Base-by-base conservation (phyloP, 2,329 filamentous ascomycete genomes). In the Ramularia endophylla region DNA sequence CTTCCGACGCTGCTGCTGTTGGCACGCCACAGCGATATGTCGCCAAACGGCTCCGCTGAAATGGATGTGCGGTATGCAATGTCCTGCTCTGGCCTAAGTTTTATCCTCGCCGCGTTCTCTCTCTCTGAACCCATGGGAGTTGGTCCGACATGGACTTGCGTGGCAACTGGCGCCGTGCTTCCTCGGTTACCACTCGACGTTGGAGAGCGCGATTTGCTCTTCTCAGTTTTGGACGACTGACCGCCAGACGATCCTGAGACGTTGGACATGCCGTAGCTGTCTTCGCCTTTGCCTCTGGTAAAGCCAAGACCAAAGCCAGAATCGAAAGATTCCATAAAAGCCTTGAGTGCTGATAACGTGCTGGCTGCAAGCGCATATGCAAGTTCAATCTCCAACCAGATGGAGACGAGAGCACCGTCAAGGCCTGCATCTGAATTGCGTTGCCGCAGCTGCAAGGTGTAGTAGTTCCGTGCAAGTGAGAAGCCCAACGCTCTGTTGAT, bases 281-380 rank as follows among this genome's bases (percentile, higher is more conserved):
- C 49, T 3, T 59, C 57, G 19, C 46, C 51, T 39, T 53, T 57
- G 16, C 54, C 52, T 13, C 58, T 48, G 3, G 55, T 52, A 38
- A 60, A 56, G 0, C 53, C 59, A 11, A 60, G 48, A 5, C 58
- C 59, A 25, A 65, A 67, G n/a, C 65, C 60, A 12, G 63, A 65
- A 43, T 63, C 65, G 54, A 68, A 67, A 35, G 57, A 59, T 19
- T 64, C 58, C 11, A 67, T 63, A 41, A 68, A 68, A 4, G 63
- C 60, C 42, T 66, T 67, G 20, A 67, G 54, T 17, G 66, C 67
- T 3, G 65, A 65, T 11, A 69, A 54, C 0, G 66, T 70, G 28
- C 64, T 63, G 0, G 63, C 55, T 43, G 67, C 66, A 18, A 70
- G 56, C 12, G 65, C 64, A 52, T 62, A 66, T 22, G 64, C 60